A percentile compares a stretch with the other conserved stretches of the same genome.
phyloP scores from a whole-genome alignment of 148 eudicot species.

The Arctostaphylos glauca region DNA sequence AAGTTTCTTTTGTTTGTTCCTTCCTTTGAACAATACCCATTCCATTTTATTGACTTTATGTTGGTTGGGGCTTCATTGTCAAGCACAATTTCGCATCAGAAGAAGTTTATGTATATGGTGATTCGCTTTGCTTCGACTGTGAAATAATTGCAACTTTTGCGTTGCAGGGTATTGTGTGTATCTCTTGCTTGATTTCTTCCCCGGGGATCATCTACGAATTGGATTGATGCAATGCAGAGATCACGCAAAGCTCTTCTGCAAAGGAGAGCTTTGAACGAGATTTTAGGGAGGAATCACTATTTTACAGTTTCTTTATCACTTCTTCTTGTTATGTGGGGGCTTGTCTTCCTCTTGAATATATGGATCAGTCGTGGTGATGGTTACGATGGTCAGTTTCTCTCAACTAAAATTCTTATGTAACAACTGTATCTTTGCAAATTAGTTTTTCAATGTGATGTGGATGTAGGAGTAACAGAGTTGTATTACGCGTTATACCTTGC shows the following conservation, averaged over 20 bases:
- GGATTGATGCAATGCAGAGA: slow-evolving; percentile 40
- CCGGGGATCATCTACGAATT: slow-evolving; percentile 9
- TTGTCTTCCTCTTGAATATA: slow-evolving; percentile 60
- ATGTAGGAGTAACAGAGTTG: background rate
- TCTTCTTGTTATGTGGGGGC: slow-evolving; percentile 65
- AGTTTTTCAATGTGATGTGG: background rate
- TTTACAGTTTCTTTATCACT: slow-evolving; percentile 68
- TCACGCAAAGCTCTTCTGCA: slow-evolving; percentile 94
- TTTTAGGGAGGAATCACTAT: slow-evolving; percentile 43
- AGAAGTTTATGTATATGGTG: background rate
- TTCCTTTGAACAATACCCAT: background rate
- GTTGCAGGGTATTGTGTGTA: slow-evolving; percentile 8
- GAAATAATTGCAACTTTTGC: background rate
- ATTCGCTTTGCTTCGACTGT: background rate
- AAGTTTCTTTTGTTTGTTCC: background rate
- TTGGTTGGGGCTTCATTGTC: background rate
- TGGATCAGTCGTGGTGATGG: slow-evolving; percentile 76
- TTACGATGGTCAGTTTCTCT: slow-evolving; percentile 44
- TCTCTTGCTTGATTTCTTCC: background rate
- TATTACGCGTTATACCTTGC: background rate
- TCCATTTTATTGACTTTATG: background rate
- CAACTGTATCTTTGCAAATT: background rate
- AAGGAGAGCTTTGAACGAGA: slow-evolving; percentile 62
- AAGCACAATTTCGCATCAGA: background rate
- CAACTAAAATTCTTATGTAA: background rate